A percentile compares a stretch with the other conserved stretches of the same genome.
Conservation (phyloP, 441 rosid species). For the Gossypium trilobum region DNA sequence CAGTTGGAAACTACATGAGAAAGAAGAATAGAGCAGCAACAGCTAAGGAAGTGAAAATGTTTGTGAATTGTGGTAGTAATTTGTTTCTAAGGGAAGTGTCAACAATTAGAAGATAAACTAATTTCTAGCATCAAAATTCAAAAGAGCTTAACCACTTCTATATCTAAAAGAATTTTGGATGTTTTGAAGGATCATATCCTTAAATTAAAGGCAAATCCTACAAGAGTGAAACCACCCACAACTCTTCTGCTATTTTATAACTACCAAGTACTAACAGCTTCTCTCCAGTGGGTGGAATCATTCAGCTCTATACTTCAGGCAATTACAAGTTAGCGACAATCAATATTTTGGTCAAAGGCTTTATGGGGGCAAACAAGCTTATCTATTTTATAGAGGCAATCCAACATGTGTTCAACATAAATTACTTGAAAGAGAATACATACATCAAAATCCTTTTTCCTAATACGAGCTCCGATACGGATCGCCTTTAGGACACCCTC, state of each 20-base stretch:
- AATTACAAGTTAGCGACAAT: neutral
- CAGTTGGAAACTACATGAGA: neutral
- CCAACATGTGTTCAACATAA: neutral
- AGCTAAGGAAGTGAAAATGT: neutral
- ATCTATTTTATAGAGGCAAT: neutral
- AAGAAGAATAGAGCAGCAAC: neutral
- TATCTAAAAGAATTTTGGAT: neutral
- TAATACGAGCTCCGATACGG: slow-evolving; percentile 45
- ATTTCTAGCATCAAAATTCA: neutral
- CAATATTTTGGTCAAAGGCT: neutral
- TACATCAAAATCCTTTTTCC: slow-evolving; percentile 58
- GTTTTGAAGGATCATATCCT: neutral
- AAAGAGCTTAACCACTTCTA: neutral
- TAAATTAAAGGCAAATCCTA: neutral
- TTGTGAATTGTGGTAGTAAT: neutral
- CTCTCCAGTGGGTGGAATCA: neutral
- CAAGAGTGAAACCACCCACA: neutral
- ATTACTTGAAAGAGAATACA: neutral
- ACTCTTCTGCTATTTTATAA: neutral
- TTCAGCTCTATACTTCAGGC: neutral
- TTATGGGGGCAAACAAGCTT: neutral
- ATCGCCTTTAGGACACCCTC: slow-evolving; percentile 62
- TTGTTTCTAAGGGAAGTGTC: neutral
- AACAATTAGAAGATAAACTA: neutral
- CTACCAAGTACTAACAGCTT: neutral